These are phyloP conservation scores for Trypanosoma scelopori DNA, from an alignment of 208 protist genomes.

Conservation along the genomic window DNA sequence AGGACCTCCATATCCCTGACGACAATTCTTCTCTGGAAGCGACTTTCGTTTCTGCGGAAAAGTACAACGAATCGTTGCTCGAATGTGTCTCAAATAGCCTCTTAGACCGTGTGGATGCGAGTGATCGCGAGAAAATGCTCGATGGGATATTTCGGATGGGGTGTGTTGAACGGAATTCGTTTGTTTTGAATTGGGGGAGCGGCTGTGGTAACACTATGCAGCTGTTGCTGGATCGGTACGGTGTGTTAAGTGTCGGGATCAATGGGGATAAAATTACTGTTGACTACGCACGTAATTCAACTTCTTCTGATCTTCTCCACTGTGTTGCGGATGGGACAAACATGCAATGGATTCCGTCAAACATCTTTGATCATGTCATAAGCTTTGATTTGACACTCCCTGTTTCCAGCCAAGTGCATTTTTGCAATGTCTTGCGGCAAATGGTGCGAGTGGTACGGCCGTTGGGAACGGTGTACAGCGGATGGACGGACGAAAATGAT, in stretches of 20 bases:
- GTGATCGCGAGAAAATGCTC: slow-evolving; percentile 32
- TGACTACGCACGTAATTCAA: slow-evolving; percentile 23
- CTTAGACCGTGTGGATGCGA: slow-evolving; percentile 24
- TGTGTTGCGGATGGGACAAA: slow-evolving; percentile 37
- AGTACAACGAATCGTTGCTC: slow-evolving; percentile 26
- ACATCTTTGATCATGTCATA: slow-evolving; percentile 36
- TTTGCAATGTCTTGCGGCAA: slow-evolving; percentile 32
- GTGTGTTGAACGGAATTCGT: slow-evolving; percentile 17
- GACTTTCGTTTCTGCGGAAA: slow-evolving; percentile 19
- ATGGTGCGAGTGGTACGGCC: slow-evolving; percentile 32
- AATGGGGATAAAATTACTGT: slow-evolving; percentile 28
- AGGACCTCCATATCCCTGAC: slow-evolving; percentile 25
- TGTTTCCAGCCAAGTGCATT: slow-evolving; percentile 32
- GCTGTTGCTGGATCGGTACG: slow-evolving; percentile 23
- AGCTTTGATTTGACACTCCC: slow-evolving; percentile 29
- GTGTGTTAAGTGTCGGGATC: slow-evolving; percentile 29
- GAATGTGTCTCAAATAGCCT: slow-evolving; percentile 30
- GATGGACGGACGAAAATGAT: slow-evolving; percentile 36
- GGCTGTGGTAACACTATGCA: slow-evolving; percentile 37
- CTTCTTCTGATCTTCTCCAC: slow-evolving; percentile 27
- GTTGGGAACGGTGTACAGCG: slow-evolving; percentile 33
- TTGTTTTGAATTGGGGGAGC: slow-evolving; percentile 37
- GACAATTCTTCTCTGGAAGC: slow-evolving; percentile 26
- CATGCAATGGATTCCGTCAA: slow-evolving; percentile 29
- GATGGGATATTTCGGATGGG: slow-evolving; percentile 16